Evolutionary conservation across 1,139 yeast species (phyloP).

Genomic region (Eremothecium cymbalariae): DNA sequence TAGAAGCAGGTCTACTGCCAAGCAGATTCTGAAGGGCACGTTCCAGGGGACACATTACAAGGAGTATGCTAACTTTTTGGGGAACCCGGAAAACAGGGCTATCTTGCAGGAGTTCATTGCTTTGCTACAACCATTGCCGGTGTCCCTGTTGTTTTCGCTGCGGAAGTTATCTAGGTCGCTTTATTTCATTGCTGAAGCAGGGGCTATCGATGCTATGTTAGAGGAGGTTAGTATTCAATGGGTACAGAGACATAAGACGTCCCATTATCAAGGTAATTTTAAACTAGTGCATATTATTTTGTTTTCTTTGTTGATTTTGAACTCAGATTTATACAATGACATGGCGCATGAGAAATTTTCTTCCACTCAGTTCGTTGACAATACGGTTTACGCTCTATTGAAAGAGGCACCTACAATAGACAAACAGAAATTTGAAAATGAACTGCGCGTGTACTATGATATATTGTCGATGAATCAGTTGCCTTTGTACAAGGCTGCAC

Average conservation of each 20-base stretch:
- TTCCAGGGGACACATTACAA: conserved; percentile 25
- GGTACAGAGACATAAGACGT: conserved; percentile 26
- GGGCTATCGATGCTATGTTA: conserved; percentile 67
- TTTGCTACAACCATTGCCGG: conserved; percentile 27
- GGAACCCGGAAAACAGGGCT: conserved; percentile 21
- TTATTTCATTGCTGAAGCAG: conserved; percentile 76
- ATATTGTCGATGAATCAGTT: conserved; percentile 11
- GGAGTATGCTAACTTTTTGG: conserved; percentile 35
- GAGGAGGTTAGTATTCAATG: conserved; percentile 65
- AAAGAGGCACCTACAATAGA: conserved; percentile 26
- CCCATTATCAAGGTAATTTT: conserved; percentile 39
- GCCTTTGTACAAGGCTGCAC: conserved; percentile 10
- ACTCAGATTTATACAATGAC: conserved; percentile 57
- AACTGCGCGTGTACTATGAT: conserved; percentile 12
- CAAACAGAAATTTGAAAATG: conserved; percentile 11
- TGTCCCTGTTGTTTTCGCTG: conserved; percentile 45
- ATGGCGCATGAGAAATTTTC: conserved; percentile 27
- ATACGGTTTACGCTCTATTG: conserved; percentile 41
- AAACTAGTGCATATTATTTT: conserved; percentile 66
- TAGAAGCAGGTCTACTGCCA: conserved; percentile 21
- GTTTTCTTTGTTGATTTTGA: conserved; percentile 64
- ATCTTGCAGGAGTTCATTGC: conserved; percentile 29
- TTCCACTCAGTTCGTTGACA: conserved; percentile 43
- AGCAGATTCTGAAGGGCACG: conserved; percentile 27
- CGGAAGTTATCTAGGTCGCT: conserved; percentile 55